Conservation (phyloP, 805 yeast species). For the Zygoascus flipseniorum region DNA sequence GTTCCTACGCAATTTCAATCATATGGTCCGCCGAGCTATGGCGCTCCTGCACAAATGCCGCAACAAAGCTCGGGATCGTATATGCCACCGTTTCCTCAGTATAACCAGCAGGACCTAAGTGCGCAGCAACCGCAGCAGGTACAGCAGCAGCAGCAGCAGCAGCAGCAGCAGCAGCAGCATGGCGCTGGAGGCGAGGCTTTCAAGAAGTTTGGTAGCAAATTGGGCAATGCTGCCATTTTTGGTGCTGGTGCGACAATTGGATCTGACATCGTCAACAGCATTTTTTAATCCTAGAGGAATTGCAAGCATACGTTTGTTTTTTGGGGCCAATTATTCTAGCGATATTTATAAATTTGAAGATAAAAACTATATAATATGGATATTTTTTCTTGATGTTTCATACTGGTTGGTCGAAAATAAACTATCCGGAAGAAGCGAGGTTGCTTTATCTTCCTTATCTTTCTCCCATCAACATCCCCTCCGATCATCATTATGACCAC, state of each 20-base stretch:
- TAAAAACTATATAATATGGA: too few relatives aligned
- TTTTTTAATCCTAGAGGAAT: constrained; percentile 12
- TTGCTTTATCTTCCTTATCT: too few relatives aligned
- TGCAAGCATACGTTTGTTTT: neutral
- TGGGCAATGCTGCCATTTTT: constrained; percentile 88
- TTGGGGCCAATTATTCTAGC: neutral
- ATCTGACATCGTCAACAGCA: constrained; percentile 51
- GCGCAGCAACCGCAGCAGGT: constrained; percentile 19
- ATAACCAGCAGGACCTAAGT: constrained; percentile 17
- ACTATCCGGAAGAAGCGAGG: too few relatives aligned
- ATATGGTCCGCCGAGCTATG: constrained; percentile 8
- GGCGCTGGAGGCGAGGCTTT: constrained; percentile 9
- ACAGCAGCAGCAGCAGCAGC: constrained; percentile 14
- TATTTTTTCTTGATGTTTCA: too few relatives aligned
- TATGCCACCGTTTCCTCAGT: constrained; percentile 43
- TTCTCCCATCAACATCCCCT: too few relatives aligned
- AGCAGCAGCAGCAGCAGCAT: constrained; percentile 12
- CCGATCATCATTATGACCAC: neutral
- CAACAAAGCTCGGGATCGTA: constrained; percentile 20
- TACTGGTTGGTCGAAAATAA: too few relatives aligned
- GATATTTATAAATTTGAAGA: too few relatives aligned
- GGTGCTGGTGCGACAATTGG: constrained; percentile 98
- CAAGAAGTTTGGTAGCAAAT: constrained; percentile 64
- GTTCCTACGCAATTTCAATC: constrained; percentile 2
- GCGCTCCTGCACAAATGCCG: constrained; percentile 7